phyloP scores from a whole-genome alignment of 1,139 yeast genomes.

The Saccharomyces pastorianus region DNA sequence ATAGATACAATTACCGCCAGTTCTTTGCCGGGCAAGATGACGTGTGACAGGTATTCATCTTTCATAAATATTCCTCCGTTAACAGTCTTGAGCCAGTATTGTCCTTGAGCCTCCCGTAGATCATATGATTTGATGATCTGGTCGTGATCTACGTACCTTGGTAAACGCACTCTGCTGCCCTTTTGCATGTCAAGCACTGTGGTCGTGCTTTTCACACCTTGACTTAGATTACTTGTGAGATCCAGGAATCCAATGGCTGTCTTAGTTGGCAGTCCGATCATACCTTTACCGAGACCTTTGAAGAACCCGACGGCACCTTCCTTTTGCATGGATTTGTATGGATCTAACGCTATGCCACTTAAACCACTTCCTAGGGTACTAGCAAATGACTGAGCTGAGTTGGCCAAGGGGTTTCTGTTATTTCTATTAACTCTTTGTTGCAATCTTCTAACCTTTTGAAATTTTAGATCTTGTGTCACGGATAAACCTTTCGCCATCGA shows the following conservation, averaged over 20 bases:
- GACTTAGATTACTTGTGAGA: conserved; percentile 85
- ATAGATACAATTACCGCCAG: conserved; percentile 70
- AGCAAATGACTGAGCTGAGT: conserved; percentile 83
- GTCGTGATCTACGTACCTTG: conserved; percentile 63
- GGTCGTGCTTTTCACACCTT: conserved; percentile 88
- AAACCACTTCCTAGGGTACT: conserved; percentile 85
- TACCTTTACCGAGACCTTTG: conserved; percentile 89
- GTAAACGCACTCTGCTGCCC: conserved; percentile 71
- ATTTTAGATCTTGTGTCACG: conserved; percentile 76
- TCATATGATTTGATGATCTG: conserved; percentile 66
- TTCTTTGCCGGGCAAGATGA: conserved; percentile 75
- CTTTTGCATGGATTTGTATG: conserved; percentile 75
- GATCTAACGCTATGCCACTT: conserved; percentile 83
- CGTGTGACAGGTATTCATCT: conserved; percentile 80
- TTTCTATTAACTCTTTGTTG: conserved; percentile 75
- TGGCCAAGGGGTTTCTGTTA: conserved; percentile 75
- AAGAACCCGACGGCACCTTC: conserved; percentile 90
- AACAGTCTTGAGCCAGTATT: conserved; percentile 77
- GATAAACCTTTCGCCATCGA: conserved; percentile 91
- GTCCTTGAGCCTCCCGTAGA: conserved; percentile 88
- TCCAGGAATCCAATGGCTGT: conserved; percentile 94
- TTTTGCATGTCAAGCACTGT: conserved; percentile 81
- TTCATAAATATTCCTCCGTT: conserved; percentile 69
- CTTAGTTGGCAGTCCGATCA: conserved; percentile 90
- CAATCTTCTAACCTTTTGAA: conserved; percentile 73